Conservation (phyloP, 441 rosid genomes). For the Aquilaria agallochum region DNA sequence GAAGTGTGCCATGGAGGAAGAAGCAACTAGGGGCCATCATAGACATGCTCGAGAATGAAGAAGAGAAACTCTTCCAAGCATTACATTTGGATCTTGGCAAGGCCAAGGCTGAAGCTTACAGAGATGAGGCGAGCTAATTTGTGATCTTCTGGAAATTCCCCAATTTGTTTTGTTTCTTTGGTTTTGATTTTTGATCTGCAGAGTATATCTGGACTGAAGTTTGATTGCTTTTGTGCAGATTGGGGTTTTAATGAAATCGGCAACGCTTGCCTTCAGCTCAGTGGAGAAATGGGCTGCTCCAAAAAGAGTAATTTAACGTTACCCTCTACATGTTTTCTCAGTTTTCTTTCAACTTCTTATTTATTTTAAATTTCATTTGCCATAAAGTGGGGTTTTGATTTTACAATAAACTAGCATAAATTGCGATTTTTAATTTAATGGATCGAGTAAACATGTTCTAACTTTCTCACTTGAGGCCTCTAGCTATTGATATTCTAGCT, state of each 20-base stretch:
- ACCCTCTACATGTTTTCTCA: constrained; percentile 19
- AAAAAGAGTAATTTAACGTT: constrained; percentile 13
- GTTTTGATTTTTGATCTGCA: background rate
- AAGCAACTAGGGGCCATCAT: constrained; percentile 51
- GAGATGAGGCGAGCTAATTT: constrained; percentile 50
- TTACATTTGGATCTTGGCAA: constrained; percentile 78
- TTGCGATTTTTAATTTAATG: too few species aligned
- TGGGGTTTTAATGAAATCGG: constrained; percentile 63
- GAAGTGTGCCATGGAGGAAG: constrained; percentile 67
- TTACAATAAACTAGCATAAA: too few species aligned
- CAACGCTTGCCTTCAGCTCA: constrained; percentile 33
- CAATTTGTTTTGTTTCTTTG: background rate
- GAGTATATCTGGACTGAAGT: background rate
- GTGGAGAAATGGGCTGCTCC: constrained; percentile 77
- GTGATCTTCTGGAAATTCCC: background rate
- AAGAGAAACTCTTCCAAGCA: constrained; percentile 38
- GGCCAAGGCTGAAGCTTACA: constrained; percentile 61
- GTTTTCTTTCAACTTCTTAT: background rate
- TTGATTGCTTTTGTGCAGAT: constrained; percentile 24
- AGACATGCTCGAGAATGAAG: constrained; percentile 52
- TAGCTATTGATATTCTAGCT: too few species aligned
- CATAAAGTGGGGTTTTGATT: too few species aligned
- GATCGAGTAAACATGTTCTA: too few species aligned
- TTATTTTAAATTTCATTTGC: too few species aligned
- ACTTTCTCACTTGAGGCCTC: too few species aligned